Percentiles rank a stretch among this genome's conserved stretches.
Conservation (phyloP, 106 monocot species). For the Posidonia australis region DNA sequence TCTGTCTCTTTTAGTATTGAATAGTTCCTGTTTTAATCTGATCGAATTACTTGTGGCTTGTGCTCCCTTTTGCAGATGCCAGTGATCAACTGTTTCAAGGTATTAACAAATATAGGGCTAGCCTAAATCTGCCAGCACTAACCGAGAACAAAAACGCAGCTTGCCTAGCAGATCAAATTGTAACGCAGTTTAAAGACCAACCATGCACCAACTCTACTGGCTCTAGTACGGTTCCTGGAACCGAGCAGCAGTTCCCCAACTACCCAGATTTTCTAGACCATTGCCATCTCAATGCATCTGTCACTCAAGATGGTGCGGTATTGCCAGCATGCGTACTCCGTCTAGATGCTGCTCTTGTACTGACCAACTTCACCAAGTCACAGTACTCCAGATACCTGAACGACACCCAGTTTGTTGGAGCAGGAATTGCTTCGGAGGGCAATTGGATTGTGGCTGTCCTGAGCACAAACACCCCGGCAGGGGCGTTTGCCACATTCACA, state of each 20-base stretch:
- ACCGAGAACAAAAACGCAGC: constrained; percentile 53
- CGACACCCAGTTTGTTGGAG: constrained; percentile 34
- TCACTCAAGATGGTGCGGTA: constrained; percentile 47
- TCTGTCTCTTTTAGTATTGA: no score
- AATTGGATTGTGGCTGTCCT: constrained; percentile 83
- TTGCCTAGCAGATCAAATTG: constrained; percentile 71
- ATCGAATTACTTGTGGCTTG: no score
- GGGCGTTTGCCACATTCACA: constrained; percentile 19
- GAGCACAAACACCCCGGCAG: constrained; percentile 49
- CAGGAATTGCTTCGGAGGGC: constrained; percentile 63
- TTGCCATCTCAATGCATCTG: constrained; percentile 62
- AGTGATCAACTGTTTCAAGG: constrained; percentile 49
- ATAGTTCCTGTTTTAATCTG: no score
- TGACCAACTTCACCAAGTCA: constrained; percentile 81
- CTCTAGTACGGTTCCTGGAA: constrained; percentile 59
- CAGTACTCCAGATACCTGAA: constrained; percentile 58
- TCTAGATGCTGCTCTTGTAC: constrained; percentile 33
- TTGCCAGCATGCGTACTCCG: constrained; percentile 75
- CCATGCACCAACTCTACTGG: constrained; percentile 74
- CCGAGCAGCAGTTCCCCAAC: constrained; percentile 63
- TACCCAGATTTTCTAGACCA: constrained; percentile 39
- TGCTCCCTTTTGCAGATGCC: constrained; percentile 46
- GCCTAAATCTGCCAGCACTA: constrained; percentile 65
- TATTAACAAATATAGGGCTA: constrained; percentile 70
- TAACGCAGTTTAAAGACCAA: constrained; percentile 52